Evolutionary conservation across 805 yeast genomes (phyloP).

Genomic region (Soucietia sequanensis): DNA sequence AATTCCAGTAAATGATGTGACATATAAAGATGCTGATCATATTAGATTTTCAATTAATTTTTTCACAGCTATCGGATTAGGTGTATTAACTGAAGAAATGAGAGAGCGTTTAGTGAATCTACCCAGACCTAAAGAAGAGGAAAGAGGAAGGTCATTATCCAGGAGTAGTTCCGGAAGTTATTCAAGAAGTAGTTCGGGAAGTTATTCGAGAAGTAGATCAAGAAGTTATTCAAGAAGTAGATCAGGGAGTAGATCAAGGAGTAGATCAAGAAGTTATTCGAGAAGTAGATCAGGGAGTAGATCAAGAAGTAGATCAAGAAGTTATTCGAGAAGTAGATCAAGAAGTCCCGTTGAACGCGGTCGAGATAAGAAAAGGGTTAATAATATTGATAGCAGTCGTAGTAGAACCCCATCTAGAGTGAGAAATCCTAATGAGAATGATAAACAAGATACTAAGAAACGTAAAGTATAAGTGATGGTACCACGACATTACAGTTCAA

Average conservation of each 20-base stretch:
- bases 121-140: too few relatives aligned
- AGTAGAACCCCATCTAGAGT: too few relatives aligned
- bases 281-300: conserved; percentile 8
- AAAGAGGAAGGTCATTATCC: conserved; percentile 9
- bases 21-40: conserved; percentile 42
- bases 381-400: too few relatives aligned
- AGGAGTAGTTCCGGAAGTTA: conserved; percentile 17
- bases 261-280: conserved; percentile 10
- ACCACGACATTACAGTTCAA: too few relatives aligned
- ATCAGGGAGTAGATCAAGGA: conserved; percentile 11
- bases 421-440: too few relatives aligned
- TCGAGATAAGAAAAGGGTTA: conserved; percentile 5
- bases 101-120: conserved; percentile 49
- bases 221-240: conserved; percentile 14
- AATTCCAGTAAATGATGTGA: conserved; percentile 52
- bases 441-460: too few relatives aligned
- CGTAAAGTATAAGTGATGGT: too few relatives aligned
- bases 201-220: conserved; percentile 14
- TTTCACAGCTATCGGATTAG: conserved; percentile 91
- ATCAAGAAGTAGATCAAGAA: conserved; percentile 9
- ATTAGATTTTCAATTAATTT: conserved; percentile 80
- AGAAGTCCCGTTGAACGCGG: conserved; percentile 9
- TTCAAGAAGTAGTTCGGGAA: conserved; percentile 15
- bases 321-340: conserved; percentile 13
- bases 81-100: conserved; percentile 80